Percentiles rank a stretch among this genome's conserved stretches.
Evolutionary conservation across 768 basidiomycete genomes (phyloP).

Genomic region (Russula earlei): DNA sequence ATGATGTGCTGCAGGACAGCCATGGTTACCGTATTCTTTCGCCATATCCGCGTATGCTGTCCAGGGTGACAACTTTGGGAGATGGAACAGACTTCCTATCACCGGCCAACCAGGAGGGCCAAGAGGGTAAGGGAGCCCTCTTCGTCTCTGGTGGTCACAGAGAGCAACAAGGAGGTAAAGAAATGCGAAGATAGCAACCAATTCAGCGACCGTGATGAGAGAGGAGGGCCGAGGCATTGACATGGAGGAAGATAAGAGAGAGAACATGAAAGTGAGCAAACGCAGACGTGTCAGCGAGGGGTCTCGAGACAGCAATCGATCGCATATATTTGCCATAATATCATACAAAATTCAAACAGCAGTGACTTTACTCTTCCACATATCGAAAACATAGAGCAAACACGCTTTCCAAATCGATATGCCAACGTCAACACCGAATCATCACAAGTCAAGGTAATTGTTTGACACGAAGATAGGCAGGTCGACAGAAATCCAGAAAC

Average conservation of each 20-base stretch:
- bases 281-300: too few relatives aligned
- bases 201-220: background rate
- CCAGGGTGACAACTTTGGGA: background rate
- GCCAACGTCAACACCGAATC: too few relatives aligned
- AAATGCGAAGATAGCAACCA: background rate
- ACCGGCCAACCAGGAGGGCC: background rate
- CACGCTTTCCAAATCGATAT: too few relatives aligned
- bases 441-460: background rate
- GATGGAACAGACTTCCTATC: slow-evolving; percentile 6
- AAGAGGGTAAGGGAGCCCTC: background rate
- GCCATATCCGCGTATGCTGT: background rate
- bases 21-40: slow-evolving; percentile 1
- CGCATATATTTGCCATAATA: too few relatives aligned
- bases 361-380: too few relatives aligned
- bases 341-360: too few relatives aligned
- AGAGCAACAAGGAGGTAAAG: background rate
- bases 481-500: background rate
- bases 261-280: too few relatives aligned
- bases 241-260: too few relatives aligned
- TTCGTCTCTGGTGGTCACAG: background rate
- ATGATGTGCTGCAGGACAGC: background rate
- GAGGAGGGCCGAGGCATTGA: too few relatives aligned
- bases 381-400: too few relatives aligned
- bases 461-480: too few relatives aligned
- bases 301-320: too few relatives aligned